phyloP scores from a whole-genome alignment of 257 asterid genomes.

The Scutellaria minor region DNA sequence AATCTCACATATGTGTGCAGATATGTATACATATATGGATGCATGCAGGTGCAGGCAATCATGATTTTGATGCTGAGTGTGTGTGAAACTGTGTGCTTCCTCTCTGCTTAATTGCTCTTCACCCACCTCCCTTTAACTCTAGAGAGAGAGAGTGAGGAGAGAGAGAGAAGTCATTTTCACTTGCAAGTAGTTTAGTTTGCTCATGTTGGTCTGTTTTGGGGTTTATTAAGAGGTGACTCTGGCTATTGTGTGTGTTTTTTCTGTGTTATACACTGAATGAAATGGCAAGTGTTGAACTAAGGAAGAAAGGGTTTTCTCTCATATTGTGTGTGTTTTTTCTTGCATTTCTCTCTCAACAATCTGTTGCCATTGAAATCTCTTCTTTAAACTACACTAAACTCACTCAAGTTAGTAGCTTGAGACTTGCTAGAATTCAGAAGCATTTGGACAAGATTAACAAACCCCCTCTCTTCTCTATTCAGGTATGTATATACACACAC shows the following conservation, averaged over 20 bases:
- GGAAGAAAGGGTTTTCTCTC: conserved; percentile 34
- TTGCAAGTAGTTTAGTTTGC: conserved; percentile 28
- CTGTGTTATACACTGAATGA: conserved; percentile 68
- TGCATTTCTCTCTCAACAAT: conserved; percentile 33
- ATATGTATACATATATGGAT: background rate
- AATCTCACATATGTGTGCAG: conserved; percentile 31
- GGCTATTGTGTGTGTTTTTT: conserved; percentile 27
- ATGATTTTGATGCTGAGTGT: conserved; percentile 52
- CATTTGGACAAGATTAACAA: conserved; percentile 82
- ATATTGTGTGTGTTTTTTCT: conserved; percentile 20
- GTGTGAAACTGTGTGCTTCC: conserved; percentile 44
- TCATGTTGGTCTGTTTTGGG: conserved; percentile 48
- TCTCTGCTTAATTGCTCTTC: conserved; percentile 47
- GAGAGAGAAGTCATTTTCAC: conserved; percentile 62
- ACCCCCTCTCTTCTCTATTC: conserved; percentile 72
- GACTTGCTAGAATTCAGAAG: conserved; percentile 76
- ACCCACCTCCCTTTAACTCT: conserved; percentile 4
- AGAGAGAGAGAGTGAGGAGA: conserved; percentile 37
- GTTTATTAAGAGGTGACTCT: conserved; percentile 41
- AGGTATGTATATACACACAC: conserved; percentile 46
- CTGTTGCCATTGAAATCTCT: conserved; percentile 38
- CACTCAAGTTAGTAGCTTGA: conserved; percentile 67
- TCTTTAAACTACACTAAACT: conserved; percentile 52
- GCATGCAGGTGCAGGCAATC: conserved; percentile 49
- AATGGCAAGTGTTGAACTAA: conserved; percentile 50